Base-by-base conservation (phyloP, 2,329 filamentous ascomycete species). In the Fusarium heterosporum region DNA sequence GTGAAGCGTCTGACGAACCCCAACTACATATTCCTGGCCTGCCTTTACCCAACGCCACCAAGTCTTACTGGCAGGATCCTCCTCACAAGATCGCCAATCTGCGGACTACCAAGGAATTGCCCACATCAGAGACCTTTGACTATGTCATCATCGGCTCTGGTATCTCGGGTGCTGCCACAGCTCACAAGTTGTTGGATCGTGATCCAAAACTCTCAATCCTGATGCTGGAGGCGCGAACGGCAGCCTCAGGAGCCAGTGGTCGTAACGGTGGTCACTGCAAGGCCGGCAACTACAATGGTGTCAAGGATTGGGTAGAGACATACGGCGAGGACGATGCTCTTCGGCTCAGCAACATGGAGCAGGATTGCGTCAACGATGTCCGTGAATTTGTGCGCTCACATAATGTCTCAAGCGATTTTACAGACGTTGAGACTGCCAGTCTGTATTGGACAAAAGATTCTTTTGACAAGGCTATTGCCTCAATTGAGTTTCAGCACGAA, bases 101-200 rank as follows among this genome's bases (percentile, higher is more conserved):
- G 32, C 61, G 61, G 22, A 65, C 12, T 2, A 65, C 61, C 0
- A 61, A 65, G 30, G 48, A 65, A 1, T 11, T 65, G 6, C 61
- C 61, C 1, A 65, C 43, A 6, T 36, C 40, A 0, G 28, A 65
- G n/a, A 42, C 46, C 5, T 65, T 65, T 12, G 61, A 65, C 28
- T 65, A 65, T 65, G 45, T 65, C 4, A 65, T 65, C 48, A 65
- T 65, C 17, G 61, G 61, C 0, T 65, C 61, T 1, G 61, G 61
- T 3, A 61, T 65, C 16, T 65, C 61, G 4, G 61, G 61, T 7
- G 61, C 61, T 8, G 45, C 61, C 2, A 65, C 61, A 29, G 61
- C 61, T 8, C 61, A 65, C 22, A 65, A 65, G 28, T 6, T 65
- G 8, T n/a, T 65, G 4, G 61, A 65, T 25, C 26, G 61, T 4